Evolutionary conservation across 176 grass and related monocot genomes (phyloP).

Genomic region (Ananas comosus): DNA sequence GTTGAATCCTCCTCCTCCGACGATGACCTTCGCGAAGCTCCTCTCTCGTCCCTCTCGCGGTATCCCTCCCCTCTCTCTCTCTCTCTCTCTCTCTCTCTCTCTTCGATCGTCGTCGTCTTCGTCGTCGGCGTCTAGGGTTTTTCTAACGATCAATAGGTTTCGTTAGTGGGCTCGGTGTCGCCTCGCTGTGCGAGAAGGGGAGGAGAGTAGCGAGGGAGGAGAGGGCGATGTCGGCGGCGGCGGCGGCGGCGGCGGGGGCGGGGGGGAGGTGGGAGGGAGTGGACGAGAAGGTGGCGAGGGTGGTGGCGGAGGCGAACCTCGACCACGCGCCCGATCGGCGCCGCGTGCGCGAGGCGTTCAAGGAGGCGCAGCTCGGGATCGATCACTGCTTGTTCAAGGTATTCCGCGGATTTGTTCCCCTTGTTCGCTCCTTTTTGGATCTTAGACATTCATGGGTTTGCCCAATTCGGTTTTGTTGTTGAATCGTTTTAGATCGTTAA

Average conservation of each 20-base stretch:
- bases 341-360: constrained; percentile 72
- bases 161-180: neutral
- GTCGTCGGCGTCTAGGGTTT: too few relatives aligned
- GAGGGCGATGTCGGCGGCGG: too few relatives aligned
- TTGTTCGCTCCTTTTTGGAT: neutral
- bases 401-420: neutral
- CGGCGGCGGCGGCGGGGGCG: too few relatives aligned
- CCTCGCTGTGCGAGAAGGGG: neutral
- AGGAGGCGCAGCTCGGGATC: constrained; percentile 65
- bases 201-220: too few relatives aligned
- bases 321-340: constrained; percentile 65
- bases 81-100: neutral
- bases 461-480: neutral
- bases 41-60: constrained; percentile 18
- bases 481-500: neutral
- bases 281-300: constrained; percentile 53
- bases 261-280: constrained; percentile 23
- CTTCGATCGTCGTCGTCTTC: too few relatives aligned
- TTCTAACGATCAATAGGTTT: neutral
- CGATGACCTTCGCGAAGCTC: constrained; percentile 6
- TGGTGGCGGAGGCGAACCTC: constrained; percentile 50
- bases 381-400: constrained; percentile 95
- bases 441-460: neutral
- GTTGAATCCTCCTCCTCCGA: neutral
- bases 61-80: neutral